A percentile compares a stretch with the other conserved stretches of the same genome.
phyloP scores from a whole-genome alignment of 2,329 filamentous ascomycete species.

The Davidsoniella australis region DNA sequence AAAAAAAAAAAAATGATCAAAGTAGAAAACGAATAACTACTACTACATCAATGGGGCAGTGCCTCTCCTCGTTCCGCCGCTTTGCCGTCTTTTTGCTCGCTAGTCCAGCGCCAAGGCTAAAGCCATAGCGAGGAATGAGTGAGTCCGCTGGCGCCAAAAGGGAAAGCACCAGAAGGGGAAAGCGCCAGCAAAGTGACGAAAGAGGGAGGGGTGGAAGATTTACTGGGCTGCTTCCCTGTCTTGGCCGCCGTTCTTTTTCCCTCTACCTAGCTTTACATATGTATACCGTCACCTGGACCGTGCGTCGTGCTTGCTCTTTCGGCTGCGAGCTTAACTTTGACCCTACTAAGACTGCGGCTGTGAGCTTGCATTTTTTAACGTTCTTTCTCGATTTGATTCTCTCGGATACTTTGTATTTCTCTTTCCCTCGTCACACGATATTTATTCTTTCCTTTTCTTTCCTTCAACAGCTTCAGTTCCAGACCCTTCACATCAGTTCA shows the following conservation, averaged over 20 bases:
- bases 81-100: no score
- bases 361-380: not conserved
- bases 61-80: no score
- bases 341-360: not conserved
- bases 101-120: no score
- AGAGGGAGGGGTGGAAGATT: not conserved
- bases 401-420: slow-evolving; percentile 1
- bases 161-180: no score
- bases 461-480: not conserved
- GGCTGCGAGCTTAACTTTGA: not conserved
- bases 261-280: no score
- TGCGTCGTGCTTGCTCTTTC: not conserved
- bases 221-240: not conserved
- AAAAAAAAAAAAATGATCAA: not conserved
- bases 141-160: no score
- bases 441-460: not conserved
- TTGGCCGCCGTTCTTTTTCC: not conserved
- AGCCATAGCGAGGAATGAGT: no score
- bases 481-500: not conserved
- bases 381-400: not conserved
- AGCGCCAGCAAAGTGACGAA: not conserved
- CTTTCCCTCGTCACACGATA: not conserved
- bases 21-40: not conserved
- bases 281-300: not conserved
- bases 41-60: no score